These are phyloP conservation scores for Hemisphaericaspora xylofermentans DNA, from an alignment of 1,139 yeast genomes.

Conservation along the genomic window DNA sequence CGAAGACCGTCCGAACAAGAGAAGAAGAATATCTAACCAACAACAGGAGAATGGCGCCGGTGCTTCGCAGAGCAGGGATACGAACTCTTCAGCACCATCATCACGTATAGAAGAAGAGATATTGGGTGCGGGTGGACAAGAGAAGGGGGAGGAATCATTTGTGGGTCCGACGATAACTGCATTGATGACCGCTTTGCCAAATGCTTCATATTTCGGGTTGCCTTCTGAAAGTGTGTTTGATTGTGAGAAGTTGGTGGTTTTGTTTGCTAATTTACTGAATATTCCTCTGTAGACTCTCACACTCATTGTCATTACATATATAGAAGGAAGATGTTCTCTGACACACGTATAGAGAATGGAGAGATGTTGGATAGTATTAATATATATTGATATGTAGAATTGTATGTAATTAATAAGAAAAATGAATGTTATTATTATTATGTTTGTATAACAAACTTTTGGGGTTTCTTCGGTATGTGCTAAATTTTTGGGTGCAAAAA, in stretches of 20 bases:
- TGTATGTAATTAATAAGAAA: no score
- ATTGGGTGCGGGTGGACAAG: constrained; percentile 10
- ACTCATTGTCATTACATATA: no score
- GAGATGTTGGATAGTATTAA: no score
- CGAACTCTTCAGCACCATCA: constrained; percentile 5
- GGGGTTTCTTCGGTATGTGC: no score
- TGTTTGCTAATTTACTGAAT: constrained; percentile 37
- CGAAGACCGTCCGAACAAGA: constrained; percentile 16
- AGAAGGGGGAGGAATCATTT: constrained; percentile 26
- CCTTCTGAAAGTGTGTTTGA: constrained; percentile 40
- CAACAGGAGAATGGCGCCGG: no score
- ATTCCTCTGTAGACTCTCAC: constrained; percentile 22
- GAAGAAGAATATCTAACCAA: constrained; percentile 2
- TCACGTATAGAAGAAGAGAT: constrained; percentile 15
- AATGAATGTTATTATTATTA: no score
- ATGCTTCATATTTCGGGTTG: constrained; percentile 46
- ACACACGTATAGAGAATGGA: no score
- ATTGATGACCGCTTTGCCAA: constrained; percentile 53
- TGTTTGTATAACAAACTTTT: no score
- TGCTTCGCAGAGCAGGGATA: constrained; percentile 13
- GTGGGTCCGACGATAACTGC: constrained; percentile 55
- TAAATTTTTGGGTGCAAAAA: no score
- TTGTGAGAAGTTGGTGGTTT: constrained; percentile 40
- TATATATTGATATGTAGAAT: no score
- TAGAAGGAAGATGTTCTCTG: no score